These are phyloP conservation scores for Quercus cerris DNA, from an alignment of 306 rosid species.

Conservation along the genomic window DNA sequence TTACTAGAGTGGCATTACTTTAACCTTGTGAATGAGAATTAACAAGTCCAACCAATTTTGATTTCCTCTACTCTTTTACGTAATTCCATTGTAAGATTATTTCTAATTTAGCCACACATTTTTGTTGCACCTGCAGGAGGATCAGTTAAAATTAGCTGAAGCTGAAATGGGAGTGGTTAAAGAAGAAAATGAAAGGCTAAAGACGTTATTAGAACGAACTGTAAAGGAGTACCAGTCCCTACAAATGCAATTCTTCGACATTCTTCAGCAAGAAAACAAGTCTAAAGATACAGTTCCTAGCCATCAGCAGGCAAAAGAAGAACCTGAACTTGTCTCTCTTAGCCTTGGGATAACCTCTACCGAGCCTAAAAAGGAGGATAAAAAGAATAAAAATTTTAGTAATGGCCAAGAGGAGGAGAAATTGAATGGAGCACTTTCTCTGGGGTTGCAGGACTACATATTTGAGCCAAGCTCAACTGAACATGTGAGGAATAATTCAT, in stretches of 20 bases:
- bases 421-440: constrained; percentile 31
- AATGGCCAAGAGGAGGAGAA: constrained; percentile 13
- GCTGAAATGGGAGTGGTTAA: constrained; percentile 47
- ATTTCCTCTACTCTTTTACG: not conserved
- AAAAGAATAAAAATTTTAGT: constrained; percentile 3
- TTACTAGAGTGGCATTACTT: no score
- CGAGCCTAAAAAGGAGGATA: not conserved
- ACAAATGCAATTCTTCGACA: constrained; percentile 27
- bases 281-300: not conserved
- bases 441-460: constrained; percentile 40
- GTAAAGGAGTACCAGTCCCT: constrained; percentile 42
- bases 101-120: not conserved
- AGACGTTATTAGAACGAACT: constrained; percentile 21
- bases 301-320: constrained; percentile 12
- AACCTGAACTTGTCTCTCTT: constrained; percentile 48
- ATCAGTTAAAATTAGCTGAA: constrained; percentile 31
- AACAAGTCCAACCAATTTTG: not conserved
- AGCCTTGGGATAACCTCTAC: constrained; percentile 48
- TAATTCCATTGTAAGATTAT: not conserved
- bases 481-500: constrained; percentile 1
- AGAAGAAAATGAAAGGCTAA: constrained; percentile 53
- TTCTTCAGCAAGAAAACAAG: constrained; percentile 28
- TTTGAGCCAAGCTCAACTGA: constrained; percentile 18
- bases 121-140: constrained; percentile 22
- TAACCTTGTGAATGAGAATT: no score